phyloP scores from a whole-genome alignment of 1,139 yeast species.

The Yamadazyma trypodendri region DNA sequence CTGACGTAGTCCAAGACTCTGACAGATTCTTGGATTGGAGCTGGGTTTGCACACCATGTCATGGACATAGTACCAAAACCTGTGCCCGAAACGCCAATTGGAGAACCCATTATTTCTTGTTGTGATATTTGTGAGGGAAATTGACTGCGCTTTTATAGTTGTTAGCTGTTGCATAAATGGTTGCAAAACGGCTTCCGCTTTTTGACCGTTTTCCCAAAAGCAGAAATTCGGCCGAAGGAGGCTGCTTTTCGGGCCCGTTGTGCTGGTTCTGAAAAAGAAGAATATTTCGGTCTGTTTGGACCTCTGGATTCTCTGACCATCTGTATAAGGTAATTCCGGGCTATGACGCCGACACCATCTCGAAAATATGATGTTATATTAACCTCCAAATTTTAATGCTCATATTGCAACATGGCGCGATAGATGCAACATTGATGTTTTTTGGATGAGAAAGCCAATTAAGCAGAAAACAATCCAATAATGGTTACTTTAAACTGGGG shows the following conservation, averaged over 20 bases:
- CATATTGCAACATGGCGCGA: not conserved
- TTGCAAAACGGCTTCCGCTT: too few relatives aligned
- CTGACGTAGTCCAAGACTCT: conserved; percentile 46
- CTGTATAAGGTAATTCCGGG: too few relatives aligned
- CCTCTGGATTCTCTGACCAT: too few relatives aligned
- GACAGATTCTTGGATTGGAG: conserved; percentile 47
- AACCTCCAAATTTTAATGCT: too few relatives aligned
- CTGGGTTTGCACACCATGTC: conserved; percentile 53
- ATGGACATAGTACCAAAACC: conserved; percentile 70
- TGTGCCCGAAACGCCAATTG: not conserved
- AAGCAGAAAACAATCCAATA: too few relatives aligned
- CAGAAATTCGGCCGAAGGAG: not conserved
- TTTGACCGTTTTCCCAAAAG: not conserved
- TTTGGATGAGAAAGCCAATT: too few relatives aligned
- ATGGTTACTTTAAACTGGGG: conserved; percentile 32
- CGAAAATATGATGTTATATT: too few relatives aligned
- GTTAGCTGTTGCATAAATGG: too few relatives aligned
- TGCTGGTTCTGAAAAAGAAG: too few relatives aligned
- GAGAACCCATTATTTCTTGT: not conserved
- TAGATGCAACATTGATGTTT: conserved; percentile 1
- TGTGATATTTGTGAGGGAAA: not conserved
- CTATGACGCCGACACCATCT: too few relatives aligned
- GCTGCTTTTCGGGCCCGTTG: too few relatives aligned
- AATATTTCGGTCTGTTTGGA: too few relatives aligned
- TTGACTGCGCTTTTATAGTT: not conserved